phyloP scores from a whole-genome alignment of 2,329 filamentous ascomycete genomes.

The Neopestalotiopsis sp. region DNA sequence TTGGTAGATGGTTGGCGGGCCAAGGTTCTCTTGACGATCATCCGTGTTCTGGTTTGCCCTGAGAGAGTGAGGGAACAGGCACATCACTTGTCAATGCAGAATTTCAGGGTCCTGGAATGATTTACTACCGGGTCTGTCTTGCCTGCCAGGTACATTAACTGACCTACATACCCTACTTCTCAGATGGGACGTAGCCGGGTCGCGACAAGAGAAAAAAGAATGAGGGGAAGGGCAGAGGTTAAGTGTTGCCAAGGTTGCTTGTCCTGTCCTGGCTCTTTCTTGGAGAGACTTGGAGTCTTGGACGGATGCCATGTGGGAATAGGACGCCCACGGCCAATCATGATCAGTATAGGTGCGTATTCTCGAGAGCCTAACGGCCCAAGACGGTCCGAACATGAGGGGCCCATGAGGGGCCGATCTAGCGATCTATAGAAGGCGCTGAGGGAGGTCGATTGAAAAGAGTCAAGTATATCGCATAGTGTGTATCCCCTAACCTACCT shows the following conservation, averaged over 20 bases:
- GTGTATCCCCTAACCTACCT: no score
- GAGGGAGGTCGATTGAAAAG: no score
- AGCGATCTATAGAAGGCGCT: background rate
- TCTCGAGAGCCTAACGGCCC: background rate
- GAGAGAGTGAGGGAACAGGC: background rate
- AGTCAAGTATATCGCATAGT: no score
- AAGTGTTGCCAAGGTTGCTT: background rate
- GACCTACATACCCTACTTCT: background rate
- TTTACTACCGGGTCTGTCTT: background rate
- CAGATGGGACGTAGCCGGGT: no score
- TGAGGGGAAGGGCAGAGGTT: no score
- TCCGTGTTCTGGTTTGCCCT: background rate
- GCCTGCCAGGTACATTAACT: background rate
- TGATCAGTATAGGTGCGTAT: background rate
- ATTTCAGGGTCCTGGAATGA: conserved; percentile 11
- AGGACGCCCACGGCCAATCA: background rate
- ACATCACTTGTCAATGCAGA: conserved; percentile 11
- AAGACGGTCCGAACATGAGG: conserved; percentile 13
- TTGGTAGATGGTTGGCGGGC: background rate
- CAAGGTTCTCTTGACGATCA: background rate
- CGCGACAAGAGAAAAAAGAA: no score
- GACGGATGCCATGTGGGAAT: conserved; percentile 7
- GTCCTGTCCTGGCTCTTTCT: background rate
- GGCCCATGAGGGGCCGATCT: background rate
- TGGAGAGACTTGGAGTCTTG: background rate